Evolutionary conservation across 2,329 filamentous ascomycete genomes (phyloP), one percentile per base, ranked within the genome.

Genomic region (Pseudopithomyces chartarum): DNA sequence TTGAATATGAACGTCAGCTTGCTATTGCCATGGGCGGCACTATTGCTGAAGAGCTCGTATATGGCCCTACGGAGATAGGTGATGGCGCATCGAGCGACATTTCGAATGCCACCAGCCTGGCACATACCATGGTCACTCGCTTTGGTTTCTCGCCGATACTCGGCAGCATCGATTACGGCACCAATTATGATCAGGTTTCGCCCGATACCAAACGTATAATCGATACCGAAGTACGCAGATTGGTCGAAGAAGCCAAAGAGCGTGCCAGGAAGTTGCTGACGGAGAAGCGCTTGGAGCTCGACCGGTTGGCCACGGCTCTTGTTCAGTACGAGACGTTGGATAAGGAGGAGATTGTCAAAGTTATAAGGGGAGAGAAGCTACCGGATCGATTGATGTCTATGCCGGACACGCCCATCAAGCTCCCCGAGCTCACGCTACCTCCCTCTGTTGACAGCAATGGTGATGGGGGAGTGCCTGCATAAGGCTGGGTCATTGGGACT

Each of bases 261-360:
- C 89, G 92, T 34, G 92, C 93, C 0, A 81, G 78, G 40, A 84
- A 85, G 45, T 82, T 98, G 4, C 79, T 99, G 45, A 85, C 84
- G 1, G 84, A 86, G 34, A 91, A 90, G 74, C 87, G 92, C 54
- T 88, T 90, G 57, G 94, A 97, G 75, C 84, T 99, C 7, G 94
- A 99, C 67, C 81, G 91, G 11, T 81, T 99, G 10, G 94, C 95
- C 26, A 88, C 93, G 70, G 95, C 93, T 6, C 83, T 99, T 10
- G 87, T 99, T 33, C 89, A 97, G 76, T 98, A 97, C 76, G 95
- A 99, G 81, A 97, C 92, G 0, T 80, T 99, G 50, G 90, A 90
- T 74, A 90, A 89, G 75, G 87, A 90, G 2, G 95, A 99, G 76
- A 96, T 98, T 61, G 87, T 93, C 75, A 91, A 90, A 80, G 91